phyloP scores from a whole-genome alignment of 1,284 basidiomycete species.

The Puccinia horiana region DNA sequence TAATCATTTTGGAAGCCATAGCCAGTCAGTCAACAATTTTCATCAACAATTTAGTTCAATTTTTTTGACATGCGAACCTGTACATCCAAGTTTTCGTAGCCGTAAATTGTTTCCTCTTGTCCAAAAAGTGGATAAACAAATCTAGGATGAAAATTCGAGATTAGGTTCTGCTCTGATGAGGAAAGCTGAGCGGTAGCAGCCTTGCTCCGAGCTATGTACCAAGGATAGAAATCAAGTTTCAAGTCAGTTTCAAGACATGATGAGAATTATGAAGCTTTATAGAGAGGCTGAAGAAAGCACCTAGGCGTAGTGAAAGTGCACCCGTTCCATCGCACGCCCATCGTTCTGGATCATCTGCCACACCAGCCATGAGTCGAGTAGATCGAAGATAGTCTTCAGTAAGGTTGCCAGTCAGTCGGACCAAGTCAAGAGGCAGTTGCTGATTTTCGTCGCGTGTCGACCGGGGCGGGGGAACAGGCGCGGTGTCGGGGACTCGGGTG shows the following conservation, averaged over 20 bases:
- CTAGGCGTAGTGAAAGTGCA: slow-evolving; percentile 40
- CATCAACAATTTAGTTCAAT: not conserved
- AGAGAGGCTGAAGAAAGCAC: slow-evolving; percentile 12
- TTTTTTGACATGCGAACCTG: slow-evolving; percentile 64
- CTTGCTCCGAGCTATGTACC: slow-evolving; percentile 16
- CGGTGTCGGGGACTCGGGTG: not conserved
- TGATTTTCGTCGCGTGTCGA: not conserved
- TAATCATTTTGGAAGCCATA: slow-evolving; percentile 56
- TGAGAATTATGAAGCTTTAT: not conserved
- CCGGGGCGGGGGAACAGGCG: not conserved
- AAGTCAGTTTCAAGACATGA: not conserved
- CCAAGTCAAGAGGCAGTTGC: not conserved
- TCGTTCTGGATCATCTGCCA: slow-evolving; percentile 23
- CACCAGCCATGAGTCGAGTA: slow-evolving; percentile 8
- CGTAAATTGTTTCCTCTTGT: slow-evolving; percentile 94
- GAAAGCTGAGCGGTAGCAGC: slow-evolving; percentile 13
- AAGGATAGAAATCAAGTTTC: not conserved
- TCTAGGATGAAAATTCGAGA: slow-evolving; percentile 54
- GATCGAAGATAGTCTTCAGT: not conserved
- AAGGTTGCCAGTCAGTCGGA: not conserved
- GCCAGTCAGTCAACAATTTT: not conserved
- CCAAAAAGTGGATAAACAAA: slow-evolving; percentile 71
- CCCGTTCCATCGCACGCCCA: slow-evolving; percentile 49
- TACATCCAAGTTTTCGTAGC: slow-evolving; percentile 78
- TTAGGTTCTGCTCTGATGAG: slow-evolving; percentile 45